Evolutionary conservation across 2,329 filamentous ascomycete genomes (phyloP).

Genomic region (Fonsecaea nubica): DNA sequence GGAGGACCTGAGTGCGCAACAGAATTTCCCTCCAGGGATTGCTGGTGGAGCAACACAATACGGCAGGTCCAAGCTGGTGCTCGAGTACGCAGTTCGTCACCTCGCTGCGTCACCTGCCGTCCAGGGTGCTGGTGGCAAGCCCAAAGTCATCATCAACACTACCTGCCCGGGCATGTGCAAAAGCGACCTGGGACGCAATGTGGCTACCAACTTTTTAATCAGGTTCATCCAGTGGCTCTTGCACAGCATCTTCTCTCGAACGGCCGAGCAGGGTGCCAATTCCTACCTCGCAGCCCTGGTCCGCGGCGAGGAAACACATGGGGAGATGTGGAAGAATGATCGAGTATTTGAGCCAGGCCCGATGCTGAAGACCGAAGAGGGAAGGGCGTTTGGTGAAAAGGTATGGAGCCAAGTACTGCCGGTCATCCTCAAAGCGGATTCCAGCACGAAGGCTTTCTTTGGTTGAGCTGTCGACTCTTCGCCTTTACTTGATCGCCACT

Average conservation of each 20-base stretch:
- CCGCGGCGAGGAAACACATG: slow-evolving; percentile 52
- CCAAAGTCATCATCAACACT: slow-evolving; percentile 53
- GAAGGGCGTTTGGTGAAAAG: slow-evolving; percentile 46
- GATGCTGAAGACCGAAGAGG: slow-evolving; percentile 43
- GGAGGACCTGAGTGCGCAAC: slow-evolving; percentile 45
- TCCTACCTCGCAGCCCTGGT: slow-evolving; percentile 52
- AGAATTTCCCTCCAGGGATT: slow-evolving; percentile 39
- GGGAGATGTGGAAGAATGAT: slow-evolving; percentile 54
- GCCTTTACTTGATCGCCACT: not conserved
- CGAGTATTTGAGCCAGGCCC: slow-evolving; percentile 44
- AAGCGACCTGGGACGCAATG: slow-evolving; percentile 51
- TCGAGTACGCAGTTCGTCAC: slow-evolving; percentile 52
- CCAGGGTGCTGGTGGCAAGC: slow-evolving; percentile 43
- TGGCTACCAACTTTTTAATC: slow-evolving; percentile 37
- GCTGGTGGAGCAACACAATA: slow-evolving; percentile 47
- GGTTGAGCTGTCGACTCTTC: slow-evolving; percentile 14
- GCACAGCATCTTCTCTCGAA: slow-evolving; percentile 50
- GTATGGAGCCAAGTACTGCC: slow-evolving; percentile 52
- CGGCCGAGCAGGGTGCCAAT: slow-evolving; percentile 53
- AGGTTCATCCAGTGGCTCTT: slow-evolving; percentile 43
- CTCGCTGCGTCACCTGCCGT: slow-evolving; percentile 41
- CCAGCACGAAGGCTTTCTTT: slow-evolving; percentile 25
- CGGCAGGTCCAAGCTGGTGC: slow-evolving; percentile 50
- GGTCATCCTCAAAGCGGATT: slow-evolving; percentile 41
- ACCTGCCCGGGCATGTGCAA: slow-evolving; percentile 54